These are phyloP conservation scores for Ophiostoma pallidulum DNA, from an alignment of 2,329 filamentous ascomycete species.

Conservation along the genomic window DNA sequence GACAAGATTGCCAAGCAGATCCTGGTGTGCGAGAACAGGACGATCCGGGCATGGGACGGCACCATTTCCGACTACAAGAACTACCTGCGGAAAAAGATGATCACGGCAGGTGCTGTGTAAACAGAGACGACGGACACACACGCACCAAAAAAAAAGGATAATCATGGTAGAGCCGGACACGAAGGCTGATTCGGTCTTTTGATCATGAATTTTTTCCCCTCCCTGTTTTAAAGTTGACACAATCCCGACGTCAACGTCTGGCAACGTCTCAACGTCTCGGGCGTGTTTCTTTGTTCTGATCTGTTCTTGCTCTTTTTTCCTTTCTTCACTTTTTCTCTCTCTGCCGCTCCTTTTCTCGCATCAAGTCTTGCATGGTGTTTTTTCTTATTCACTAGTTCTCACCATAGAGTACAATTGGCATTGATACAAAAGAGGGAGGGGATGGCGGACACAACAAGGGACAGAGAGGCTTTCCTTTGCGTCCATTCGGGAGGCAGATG, in stretches of 20 bases:
- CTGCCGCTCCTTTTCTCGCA: too few species aligned
- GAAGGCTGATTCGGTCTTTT: too few species aligned
- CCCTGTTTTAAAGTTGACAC: too few species aligned
- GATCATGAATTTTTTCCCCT: too few species aligned
- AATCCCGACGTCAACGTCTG: too few species aligned
- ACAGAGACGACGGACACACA: slow-evolving; percentile 4
- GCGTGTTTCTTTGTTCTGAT: neutral
- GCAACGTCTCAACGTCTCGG: neutral
- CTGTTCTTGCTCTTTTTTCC: neutral
- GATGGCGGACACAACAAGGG: neutral
- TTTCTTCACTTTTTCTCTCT: neutral
- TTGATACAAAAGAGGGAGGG: slow-evolving; percentile 3
- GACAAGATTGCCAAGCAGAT: slow-evolving; percentile 99
- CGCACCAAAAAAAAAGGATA: too few species aligned
- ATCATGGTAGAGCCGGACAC: too few species aligned
- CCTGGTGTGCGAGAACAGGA: slow-evolving; percentile 97
- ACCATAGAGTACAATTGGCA: slow-evolving; percentile 7
- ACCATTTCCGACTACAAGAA: slow-evolving; percentile 94
- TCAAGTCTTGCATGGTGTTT: too few species aligned
- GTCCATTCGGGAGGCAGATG: neutral
- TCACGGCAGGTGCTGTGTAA: slow-evolving; percentile 77
- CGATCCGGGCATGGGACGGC: slow-evolving; percentile 81
- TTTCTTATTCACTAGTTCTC: too few species aligned
- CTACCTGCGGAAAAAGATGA: slow-evolving; percentile 98
- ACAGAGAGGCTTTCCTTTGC: neutral